Base-by-base conservation (phyloP, 805 yeast genomes). In the Groenewaldozyma salmanticensis region DNA sequence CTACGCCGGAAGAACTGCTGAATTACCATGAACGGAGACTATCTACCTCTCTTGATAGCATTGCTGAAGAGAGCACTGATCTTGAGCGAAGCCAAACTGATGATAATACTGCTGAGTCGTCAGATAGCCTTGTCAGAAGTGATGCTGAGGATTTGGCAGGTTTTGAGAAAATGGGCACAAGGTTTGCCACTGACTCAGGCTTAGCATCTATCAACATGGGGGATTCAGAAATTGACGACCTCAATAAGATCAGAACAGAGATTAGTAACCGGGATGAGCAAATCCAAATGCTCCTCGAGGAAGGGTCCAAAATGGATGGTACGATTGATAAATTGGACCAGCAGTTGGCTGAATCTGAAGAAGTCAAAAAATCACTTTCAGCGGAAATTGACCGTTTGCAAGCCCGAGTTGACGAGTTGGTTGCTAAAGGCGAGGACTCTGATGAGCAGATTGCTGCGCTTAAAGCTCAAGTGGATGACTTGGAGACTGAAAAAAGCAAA, bases 261-360 rank as follows among this genome's bases (percentile, higher is more conserved):
- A 17, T 51, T 15, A 38, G 33, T n/a, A 57, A 51, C 18, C 40
- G 48, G 37, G 70, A 70, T 35, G 62, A 68, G 38, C 76, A 73
- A 45, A 59, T 72, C 21, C 65, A 66, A 42, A 45, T 68, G 31
- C 55, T 74, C 7, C 50, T 70, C 20, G 66, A 64, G 22, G 77
- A 72, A 50, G 70, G 73, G 32, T 61, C 70, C 16, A 65, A 71
- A 45, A 67, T 72, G 71, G 79, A 75, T 45, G 47, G 45, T 27
- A 49, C 48, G 16, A 44, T 58, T 11, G 52, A 51, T 32, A 46
- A 49, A 16, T 48, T 58, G n/a, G 52, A 57, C 36, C 42, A 44
- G 11, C 54, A 50, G 37, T 44, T 51, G n/a, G 40, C 31, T 3
- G 57, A 58, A 27, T 48, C 53, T 0, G 60, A 58, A 45, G 39